Base-by-base conservation (phyloP, 2,329 filamentous ascomycete species). In the Fusarium tupiense region DNA sequence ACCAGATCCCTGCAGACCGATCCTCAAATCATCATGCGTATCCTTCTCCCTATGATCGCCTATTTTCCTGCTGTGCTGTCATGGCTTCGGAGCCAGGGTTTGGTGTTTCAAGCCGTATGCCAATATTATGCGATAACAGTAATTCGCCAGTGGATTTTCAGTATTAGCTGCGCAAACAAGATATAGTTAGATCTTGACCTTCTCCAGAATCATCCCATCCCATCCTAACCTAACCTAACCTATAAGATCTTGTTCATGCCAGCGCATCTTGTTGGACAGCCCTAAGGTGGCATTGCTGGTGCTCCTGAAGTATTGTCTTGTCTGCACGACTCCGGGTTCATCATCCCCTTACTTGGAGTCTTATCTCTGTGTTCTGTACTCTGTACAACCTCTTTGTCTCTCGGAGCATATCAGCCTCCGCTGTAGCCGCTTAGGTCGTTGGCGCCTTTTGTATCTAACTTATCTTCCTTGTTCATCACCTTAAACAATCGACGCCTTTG, bases 21-120 rank as follows among this genome's bases (percentile, higher is more conserved):
- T 71, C 57, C 57, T 69, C 49, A 31, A 49, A 35, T 64, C 56
- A 56, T 70, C 43, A 72, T 73, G 71, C 71, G 54, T 53, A 41
- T 58, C 61, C 31, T 24, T 72, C 29, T 40, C 50, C 46, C 64
- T 40, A 37, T 38, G 29, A 41, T 61, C 47, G 59, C 59, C 46
- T 65, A 61, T 69, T 72, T 41, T 56, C 49, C 63, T 76, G 67
- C 40, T 76, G 71, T 72, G 73, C 58, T 72, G 70, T 74, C 73
- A 67, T 60, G 68, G 67, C 72, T 69, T 53, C 33, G 60, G 63
- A 61, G 43, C 72, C 72, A 41, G 72, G 72, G 65, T 73, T 41
- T 68, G 54, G 47, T 60, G 73, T 75, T 75, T 75, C 73, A 64
- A 58, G 53, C 46, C 47, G 41, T 47, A 64, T 59, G 46, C 26